Base-by-base conservation (phyloP, 192 early-diverging fungal species). In the Thamnidium elegans region DNA sequence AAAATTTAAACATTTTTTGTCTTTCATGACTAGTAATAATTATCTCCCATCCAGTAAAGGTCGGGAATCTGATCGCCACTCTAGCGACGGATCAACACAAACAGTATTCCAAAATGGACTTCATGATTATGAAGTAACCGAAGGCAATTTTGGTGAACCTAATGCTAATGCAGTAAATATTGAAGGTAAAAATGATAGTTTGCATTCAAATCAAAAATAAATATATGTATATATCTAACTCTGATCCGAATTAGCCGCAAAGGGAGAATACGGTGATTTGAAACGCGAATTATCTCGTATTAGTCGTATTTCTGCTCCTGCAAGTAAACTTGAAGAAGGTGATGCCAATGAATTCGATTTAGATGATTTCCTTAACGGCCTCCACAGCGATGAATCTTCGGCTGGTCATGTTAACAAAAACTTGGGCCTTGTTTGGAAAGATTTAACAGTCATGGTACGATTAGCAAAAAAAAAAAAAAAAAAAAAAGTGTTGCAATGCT, bases 341-440 rank as follows among this genome's bases (percentile, higher is more conserved):
- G 17, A 44, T 7, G 34, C 56, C 17, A 42, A 14, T 43, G 50
- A 39, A 42, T 66, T 68, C 21, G 66, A 64, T 15, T 52, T 73
- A 26, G 63, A 67, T 26, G 58, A 67, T 14, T 73, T 68, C 53
- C 20, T 73, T 13, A 44, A 46, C 21, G 43, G 50, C 52, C 20
- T 73, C 6, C 43, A 21, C 1, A 42, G 20, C 1, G 62, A 63
- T 5, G 48, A 48, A 43, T 15, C n/a, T 10, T 47, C 19, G 4
- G 63, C 67, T 15, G 72, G 67, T 10, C 58, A 65, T 7, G 68
- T 75, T 60, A 66, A 50, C 15, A 74, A 69, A 44, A 51, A 61
- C 26, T 47, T 74, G 30, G 72, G 72, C 39, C 50, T 74, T n/a
- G 39, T 62, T 20, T 74, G 72, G 72, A 65, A 55, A 52, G 58